Evolutionary conservation across 805 yeast genomes (phyloP), one percentile per base, ranked within the genome.

Genomic region (Myxozyma melibiosi): DNA sequence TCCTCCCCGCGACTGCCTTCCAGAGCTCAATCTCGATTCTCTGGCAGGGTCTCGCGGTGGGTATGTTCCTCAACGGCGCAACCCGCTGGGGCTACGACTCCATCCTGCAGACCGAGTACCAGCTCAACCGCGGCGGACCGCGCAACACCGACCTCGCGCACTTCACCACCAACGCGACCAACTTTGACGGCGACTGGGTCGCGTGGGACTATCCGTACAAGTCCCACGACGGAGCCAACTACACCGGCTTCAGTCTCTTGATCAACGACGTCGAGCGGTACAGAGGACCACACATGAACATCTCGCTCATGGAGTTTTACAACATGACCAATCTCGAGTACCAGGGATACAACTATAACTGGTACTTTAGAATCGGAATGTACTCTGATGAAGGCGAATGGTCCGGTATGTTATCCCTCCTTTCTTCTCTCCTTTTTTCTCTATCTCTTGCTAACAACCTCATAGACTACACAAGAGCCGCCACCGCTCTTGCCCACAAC

Each of bases 31-130:
- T 72, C 9, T 66, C 71, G 14, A 76, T 86, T 63, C 65, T 86
- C 7, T 86, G 88, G 67, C 97, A 91, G 69, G 98, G 97, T 1
- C 80, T 92, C 0, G 73, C 92, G 24, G 69, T 89, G 0, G 99
- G 97, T 0, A 74, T 92, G 43, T 78, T 87, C 48, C 76, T 90
- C 4, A 86, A 91, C 22, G 99, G 99, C 0, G 83, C 89, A 1
- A 82, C 95, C 0, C 76, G 95, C 54, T 92, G 99, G 99, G 97
- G 94, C 54, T 84, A 87, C 66, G 97, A 95, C 1, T 84, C 96
- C 13, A 83, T 92, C 55, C 83, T 88, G 1, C 97, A 92, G 67
- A 88, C 96, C 0, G 80, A 80, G 45, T 49, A 45, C 43, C 53
- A 47, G 40, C 62, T 60, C 25, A 55, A 39, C 50, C 64, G 64